These are phyloP conservation scores for Kwoniella dendrophila DNA, from an alignment of 768 basidiomycete species.

Conservation along the genomic window DNA sequence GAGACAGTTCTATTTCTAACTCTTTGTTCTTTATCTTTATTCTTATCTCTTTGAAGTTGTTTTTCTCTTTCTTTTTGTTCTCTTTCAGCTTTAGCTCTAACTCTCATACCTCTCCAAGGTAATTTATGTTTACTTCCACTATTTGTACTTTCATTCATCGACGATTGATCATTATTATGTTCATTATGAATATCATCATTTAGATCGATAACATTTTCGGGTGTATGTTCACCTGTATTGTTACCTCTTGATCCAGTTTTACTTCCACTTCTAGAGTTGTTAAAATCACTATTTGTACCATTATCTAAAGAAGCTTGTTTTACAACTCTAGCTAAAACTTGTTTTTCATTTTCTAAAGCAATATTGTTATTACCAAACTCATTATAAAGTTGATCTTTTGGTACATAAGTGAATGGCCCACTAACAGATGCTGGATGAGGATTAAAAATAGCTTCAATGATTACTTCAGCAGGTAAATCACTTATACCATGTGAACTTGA, in stretches of 20 bases:
- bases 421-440: constrained; percentile 33
- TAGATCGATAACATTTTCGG: constrained; percentile 1
- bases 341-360: constrained; percentile 16
- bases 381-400: constrained; percentile 10
- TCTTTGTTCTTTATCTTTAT: constrained; percentile 6
- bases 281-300: too few species aligned
- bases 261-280: neutral
- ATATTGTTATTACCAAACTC: neutral
- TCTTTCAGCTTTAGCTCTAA: constrained; percentile 6
- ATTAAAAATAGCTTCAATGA: constrained; percentile 49
- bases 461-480: constrained; percentile 35
- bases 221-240: neutral
- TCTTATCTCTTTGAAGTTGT: too few species aligned
- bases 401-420: constrained; percentile 42
- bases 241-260: neutral
- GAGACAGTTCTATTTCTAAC: constrained; percentile 9
- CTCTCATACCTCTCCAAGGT: constrained; percentile 15
- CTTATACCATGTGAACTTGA: constrained; percentile 17
- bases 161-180: too few species aligned
- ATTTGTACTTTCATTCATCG: neutral
- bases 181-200: too few species aligned
- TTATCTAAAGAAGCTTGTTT: constrained; percentile 18
- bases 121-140: constrained; percentile 7
- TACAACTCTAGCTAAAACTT: constrained; percentile 15
- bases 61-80: constrained; percentile 13